These are phyloP conservation scores for Ceratocystis huliohia DNA, from an alignment of 2,329 filamentous ascomycete genomes.

Conservation along the genomic window DNA sequence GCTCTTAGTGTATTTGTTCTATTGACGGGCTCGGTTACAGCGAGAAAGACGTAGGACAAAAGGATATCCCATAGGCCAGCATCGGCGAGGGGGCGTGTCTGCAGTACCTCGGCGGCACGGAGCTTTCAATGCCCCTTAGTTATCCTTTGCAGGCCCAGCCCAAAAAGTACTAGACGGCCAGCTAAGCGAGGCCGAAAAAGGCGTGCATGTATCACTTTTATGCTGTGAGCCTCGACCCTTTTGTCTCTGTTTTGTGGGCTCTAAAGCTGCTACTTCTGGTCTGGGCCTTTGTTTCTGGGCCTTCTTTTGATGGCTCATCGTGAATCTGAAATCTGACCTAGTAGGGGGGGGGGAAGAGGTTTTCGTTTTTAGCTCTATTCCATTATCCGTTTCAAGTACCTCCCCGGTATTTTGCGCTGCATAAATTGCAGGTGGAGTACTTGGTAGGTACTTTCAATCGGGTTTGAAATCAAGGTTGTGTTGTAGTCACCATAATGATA, in stretches of 20 bases:
- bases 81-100: background rate
- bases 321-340: conserved; percentile 7
- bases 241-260: background rate
- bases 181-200: background rate
- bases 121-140: background rate
- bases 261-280: background rate
- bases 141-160: background rate
- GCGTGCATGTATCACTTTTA: background rate
- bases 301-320: conserved; percentile 2
- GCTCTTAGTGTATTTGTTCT: background rate
- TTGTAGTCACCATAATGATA: background rate
- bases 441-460: background rate
- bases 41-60: background rate
- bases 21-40: background rate
- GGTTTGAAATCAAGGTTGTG: background rate
- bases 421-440: background rate
- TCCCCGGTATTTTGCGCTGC: background rate
- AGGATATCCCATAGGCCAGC: background rate
- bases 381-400: background rate
- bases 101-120: background rate
- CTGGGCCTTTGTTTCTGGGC: conserved; percentile 2
- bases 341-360: background rate
- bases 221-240: background rate
- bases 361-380: background rate
- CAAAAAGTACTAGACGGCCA: background rate